A percentile compares a stretch with the other conserved stretches of the same genome.
phyloP scores from a whole-genome alignment of 176 grass and related monocot genomes.

The Phoenix roebelenii region DNA sequence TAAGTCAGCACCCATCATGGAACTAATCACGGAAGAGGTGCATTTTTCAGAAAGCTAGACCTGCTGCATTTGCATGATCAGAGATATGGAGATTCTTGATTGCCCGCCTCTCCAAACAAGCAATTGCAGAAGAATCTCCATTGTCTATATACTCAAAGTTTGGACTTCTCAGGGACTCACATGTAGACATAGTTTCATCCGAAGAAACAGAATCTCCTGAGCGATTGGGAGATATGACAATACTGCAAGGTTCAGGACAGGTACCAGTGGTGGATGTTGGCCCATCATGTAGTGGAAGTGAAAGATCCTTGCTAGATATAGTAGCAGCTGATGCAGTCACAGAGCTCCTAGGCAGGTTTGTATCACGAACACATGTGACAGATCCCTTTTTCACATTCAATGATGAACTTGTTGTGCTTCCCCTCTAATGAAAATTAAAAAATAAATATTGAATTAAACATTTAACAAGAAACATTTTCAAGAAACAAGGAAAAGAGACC shows the following conservation, averaged over 20 bases:
- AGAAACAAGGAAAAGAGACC: too few species aligned
- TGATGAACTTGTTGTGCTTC: slow-evolving; percentile 26
- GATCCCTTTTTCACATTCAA: slow-evolving; percentile 43
- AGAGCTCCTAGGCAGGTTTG: slow-evolving; percentile 10
- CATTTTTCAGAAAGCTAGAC: slow-evolving; percentile 25
- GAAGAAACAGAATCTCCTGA: slow-evolving; percentile 54
- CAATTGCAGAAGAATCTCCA: slow-evolving; percentile 43
- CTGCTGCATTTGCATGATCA: slow-evolving; percentile 38
- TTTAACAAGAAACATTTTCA: neutral
- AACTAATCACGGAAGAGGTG: too few species aligned
- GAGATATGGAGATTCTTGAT: slow-evolving; percentile 75
- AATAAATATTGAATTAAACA: slow-evolving; percentile 3
- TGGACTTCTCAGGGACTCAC: slow-evolving; percentile 92
- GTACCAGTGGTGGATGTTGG: slow-evolving; percentile 14
- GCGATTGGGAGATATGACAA: slow-evolving; percentile 36
- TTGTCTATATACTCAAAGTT: slow-evolving; percentile 95
- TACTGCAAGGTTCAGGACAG: slow-evolving; percentile 38
- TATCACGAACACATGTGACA: slow-evolving; percentile 21
- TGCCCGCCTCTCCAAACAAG: slow-evolving; percentile 59
- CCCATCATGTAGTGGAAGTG: neutral
- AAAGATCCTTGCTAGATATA: neutral
- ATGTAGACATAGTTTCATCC: slow-evolving; percentile 89
- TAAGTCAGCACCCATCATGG: too few species aligned
- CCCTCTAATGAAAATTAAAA: slow-evolving; percentile 31
- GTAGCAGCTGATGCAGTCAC: slow-evolving; percentile 19